Conservation (phyloP, 306 rosid genomes). For the Styphnolobium japonicum region DNA sequence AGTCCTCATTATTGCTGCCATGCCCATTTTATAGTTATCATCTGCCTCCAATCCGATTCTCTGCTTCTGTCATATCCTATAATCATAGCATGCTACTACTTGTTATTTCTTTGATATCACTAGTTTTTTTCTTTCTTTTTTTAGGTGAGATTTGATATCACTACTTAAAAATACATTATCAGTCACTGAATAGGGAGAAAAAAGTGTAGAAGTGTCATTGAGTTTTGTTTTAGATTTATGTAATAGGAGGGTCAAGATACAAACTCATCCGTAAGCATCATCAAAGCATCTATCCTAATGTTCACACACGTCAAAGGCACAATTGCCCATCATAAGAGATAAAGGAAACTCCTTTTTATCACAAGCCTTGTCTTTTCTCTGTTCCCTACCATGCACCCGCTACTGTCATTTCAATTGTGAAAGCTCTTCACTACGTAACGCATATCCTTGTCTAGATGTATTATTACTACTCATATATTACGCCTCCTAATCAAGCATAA, state of each 20-base stretch:
- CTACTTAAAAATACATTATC: not conserved
- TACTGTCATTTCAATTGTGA: not conserved
- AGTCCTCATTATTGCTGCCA: not conserved
- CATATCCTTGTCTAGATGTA: not conserved
- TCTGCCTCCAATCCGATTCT: not conserved
- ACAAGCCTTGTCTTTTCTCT: constrained; percentile 21
- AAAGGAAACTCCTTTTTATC: constrained; percentile 3
- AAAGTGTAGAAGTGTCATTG: not conserved
- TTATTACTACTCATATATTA: not conserved
- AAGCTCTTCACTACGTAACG: not conserved
- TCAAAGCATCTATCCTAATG: not conserved
- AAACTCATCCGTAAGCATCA: not conserved
- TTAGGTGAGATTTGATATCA: not conserved
- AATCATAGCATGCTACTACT: not conserved
- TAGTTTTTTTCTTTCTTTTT: too few species aligned
- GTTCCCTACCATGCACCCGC: not conserved
- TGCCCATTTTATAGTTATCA: not conserved
- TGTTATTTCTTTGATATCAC: not conserved
- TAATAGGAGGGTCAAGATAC: not conserved
- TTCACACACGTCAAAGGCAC: constrained; percentile 6
- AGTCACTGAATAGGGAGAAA: too few species aligned
- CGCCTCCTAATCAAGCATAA: not conserved
- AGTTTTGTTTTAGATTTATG: not conserved
- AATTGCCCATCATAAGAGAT: constrained; percentile 18
- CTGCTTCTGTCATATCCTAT: not conserved